Conservation (phyloP, 768 basidiomycete species). For the Collybia nuda region DNA sequence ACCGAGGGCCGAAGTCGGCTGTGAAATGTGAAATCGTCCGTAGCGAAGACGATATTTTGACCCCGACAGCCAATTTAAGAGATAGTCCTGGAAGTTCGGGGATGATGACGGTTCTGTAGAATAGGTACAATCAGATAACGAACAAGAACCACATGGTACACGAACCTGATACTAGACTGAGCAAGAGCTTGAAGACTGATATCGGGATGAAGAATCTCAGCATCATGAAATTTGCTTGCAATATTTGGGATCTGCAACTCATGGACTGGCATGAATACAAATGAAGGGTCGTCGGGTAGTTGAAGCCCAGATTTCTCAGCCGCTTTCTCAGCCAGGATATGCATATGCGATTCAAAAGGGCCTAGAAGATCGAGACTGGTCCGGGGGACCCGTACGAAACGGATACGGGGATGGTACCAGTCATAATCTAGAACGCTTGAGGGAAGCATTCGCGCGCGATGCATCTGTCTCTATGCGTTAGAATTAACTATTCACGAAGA, state of each 20-base stretch:
- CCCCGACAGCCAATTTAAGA: conserved; percentile 52
- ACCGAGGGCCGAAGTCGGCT: conserved; percentile 56
- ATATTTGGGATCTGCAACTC: conserved; percentile 52
- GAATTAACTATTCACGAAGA: neutral
- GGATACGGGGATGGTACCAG: conserved; percentile 54
- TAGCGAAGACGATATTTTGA: conserved; percentile 57
- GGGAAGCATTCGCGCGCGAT: conserved; percentile 47
- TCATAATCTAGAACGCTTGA: conserved; percentile 37
- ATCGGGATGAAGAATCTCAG: conserved; percentile 38
- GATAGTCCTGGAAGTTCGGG: conserved; percentile 44
- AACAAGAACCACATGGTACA: neutral
- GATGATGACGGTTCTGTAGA: conserved; percentile 43
- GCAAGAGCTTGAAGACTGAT: conserved; percentile 41
- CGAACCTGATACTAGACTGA: conserved; percentile 55
- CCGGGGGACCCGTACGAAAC: conserved; percentile 43
- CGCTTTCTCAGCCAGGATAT: conserved; percentile 30
- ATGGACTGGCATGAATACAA: conserved; percentile 48
- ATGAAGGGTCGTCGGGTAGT: conserved; percentile 23
- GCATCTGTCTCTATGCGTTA: conserved; percentile 40
- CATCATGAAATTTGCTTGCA: conserved; percentile 38
- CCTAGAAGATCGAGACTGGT: conserved; percentile 39
- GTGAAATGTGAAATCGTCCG: conserved; percentile 62
- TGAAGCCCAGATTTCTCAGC: conserved; percentile 24
- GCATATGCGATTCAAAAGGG: conserved; percentile 37
- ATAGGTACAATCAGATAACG: conserved; percentile 3